phyloP scores from a whole-genome alignment of 2,329 filamentous ascomycete species.

The Colletotrichum neosansevieriae region DNA sequence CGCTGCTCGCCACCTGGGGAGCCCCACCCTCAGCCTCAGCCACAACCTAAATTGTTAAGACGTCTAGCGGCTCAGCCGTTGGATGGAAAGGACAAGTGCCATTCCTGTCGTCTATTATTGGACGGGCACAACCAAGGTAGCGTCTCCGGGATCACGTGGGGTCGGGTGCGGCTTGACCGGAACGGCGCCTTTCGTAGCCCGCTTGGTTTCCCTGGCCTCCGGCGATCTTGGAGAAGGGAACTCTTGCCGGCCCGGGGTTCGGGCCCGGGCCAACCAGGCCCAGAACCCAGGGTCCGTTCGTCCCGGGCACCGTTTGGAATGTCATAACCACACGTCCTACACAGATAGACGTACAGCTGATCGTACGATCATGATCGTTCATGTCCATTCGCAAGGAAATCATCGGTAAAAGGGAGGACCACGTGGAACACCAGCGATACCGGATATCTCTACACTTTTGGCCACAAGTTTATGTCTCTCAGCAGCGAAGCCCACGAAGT shows the following conservation, averaged over 20 bases:
- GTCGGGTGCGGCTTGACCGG: slow-evolving; percentile 13
- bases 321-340: no score
- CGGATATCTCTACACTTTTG: no score
- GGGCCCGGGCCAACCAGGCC: slow-evolving; percentile 7
- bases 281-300: slow-evolving; percentile 7
- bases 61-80: not conserved
- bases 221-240: not conserved
- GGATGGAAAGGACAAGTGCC: slow-evolving; percentile 1
- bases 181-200: not conserved
- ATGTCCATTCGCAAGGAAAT: no score
- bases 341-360: no score
- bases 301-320: not conserved
- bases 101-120: not conserved
- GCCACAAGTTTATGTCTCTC: no score
- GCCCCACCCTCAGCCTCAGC: slow-evolving; percentile 38
- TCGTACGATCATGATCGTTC: no score
- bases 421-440: no score
- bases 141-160: slow-evolving; percentile 15
- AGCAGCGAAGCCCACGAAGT: no score
- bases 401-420: no score
- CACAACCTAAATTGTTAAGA: slow-evolving; percentile 39
- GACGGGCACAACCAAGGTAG: not conserved
- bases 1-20: slow-evolving; percentile 21
- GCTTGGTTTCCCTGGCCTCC: slow-evolving; percentile 15
- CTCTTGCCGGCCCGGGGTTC: slow-evolving; percentile 13